Conservation (phyloP, 345 rosid species). For the Capsella bursapastoris region DNA sequence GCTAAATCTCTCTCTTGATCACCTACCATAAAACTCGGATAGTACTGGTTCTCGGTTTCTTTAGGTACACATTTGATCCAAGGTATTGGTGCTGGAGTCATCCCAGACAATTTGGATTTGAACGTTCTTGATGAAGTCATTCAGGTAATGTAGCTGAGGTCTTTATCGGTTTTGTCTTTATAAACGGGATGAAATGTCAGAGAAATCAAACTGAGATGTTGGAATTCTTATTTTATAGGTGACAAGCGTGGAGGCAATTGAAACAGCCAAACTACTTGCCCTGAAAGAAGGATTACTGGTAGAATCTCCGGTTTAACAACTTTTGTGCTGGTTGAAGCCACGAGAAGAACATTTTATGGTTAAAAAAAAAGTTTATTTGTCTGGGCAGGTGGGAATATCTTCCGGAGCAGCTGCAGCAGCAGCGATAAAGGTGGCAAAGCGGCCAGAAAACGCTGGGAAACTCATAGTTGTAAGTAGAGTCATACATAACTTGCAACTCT, state of each 20-base stretch:
- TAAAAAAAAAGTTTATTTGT: neutral
- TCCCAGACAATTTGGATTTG: conserved; percentile 50
- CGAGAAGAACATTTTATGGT: neutral
- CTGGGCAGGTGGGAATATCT: conserved; percentile 66
- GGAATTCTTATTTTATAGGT: conserved; percentile 41
- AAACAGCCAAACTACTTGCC: conserved; percentile 60
- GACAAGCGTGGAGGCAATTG: conserved; percentile 56
- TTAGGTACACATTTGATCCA: conserved; percentile 56
- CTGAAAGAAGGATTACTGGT: conserved; percentile 69
- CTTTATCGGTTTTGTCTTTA: neutral
- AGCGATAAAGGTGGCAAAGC: conserved; percentile 62
- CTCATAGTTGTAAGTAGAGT: conserved; percentile 65
- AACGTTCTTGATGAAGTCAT: conserved; percentile 49
- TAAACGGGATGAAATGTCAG: conserved; percentile 10
- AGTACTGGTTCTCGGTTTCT: neutral
- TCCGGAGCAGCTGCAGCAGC: conserved; percentile 79
- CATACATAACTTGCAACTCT: neutral
- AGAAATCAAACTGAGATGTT: conserved; percentile 11
- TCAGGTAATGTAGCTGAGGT: conserved; percentile 44
- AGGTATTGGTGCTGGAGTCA: conserved; percentile 54
- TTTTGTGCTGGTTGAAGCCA: conserved; percentile 1
- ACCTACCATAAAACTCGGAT: neutral
- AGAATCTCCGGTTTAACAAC: conserved; percentile 17
- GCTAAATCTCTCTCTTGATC: conserved; percentile 3
- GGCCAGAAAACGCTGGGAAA: conserved; percentile 70